Base-by-base conservation (phyloP, 768 basidiomycete genomes). In the Naganishia onofrii region DNA sequence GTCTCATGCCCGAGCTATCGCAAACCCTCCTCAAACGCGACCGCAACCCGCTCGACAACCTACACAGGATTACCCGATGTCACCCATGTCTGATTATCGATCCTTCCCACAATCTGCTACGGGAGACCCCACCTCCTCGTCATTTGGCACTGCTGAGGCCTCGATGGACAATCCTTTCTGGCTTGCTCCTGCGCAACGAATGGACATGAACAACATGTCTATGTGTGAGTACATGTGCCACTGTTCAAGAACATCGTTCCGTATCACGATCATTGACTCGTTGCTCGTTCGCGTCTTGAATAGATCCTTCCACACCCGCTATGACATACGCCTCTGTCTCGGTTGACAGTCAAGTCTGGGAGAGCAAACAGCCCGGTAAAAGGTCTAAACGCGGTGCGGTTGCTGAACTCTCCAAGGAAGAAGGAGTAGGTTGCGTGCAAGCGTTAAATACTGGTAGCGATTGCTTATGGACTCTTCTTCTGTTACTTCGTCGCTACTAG, bases 1-100 rank as follows among this genome's bases (percentile, higher is more conserved):
- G 60, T 63, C 60, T 12, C 60, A 63, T 29, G n/a, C 38, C 17
- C 60, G 60, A n/a, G n/a, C 15, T 42, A 19, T 28, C 8, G n/a
- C 42, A 42, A 42, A 42, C 42, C 42, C 15, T 42, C 42, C 42
- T 29, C 48, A 12, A 7, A 44, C 38, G 26, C 60, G 26, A 63
- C 8, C 29, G 38, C 23, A 44, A 23, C 1, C 4, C 60, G n/a
- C 29, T 17, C 23, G 6, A 51, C 48, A 51, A 51, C 48, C 23
- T 23, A 51, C 42, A 42, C 42, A 42, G 42, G 42, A 42, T 15
- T 42, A 42, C 42, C 42, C 42, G 42, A 42, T 42, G 42, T 10
- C 42, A 17, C 42, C 42, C 7, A 2, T 51, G 48, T 26, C 48
- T 23, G 23, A 51, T 7, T 26, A n/a, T 23, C 48, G n/a, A 51